Conservation (phyloP, 2,329 filamentous ascomycete species). For the Ophiocordyceps robertsii region DNA sequence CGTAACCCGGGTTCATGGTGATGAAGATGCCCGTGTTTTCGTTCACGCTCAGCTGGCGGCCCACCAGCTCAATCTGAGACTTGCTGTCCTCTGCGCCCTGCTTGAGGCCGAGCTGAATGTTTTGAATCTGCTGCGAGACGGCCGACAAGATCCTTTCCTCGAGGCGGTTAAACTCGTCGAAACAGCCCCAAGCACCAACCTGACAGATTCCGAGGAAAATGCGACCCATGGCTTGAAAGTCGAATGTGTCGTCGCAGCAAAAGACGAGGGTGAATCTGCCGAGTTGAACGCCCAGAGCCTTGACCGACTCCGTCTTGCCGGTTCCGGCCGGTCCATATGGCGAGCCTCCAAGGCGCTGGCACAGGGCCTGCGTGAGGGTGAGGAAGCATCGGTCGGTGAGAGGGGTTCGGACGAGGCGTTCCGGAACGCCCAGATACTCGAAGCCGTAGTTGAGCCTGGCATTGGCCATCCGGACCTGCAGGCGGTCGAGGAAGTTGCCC, state of each 20-base stretch:
- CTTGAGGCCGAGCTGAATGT: slow-evolving; percentile 92
- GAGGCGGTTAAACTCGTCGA: slow-evolving; percentile 98
- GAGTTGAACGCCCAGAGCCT: slow-evolving; percentile 89
- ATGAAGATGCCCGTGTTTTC: slow-evolving; percentile 97
- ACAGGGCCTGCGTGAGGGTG: slow-evolving; percentile 89
- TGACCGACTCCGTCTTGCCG: slow-evolving; percentile 98
- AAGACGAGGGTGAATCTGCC: slow-evolving; percentile 97
- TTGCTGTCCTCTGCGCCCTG: slow-evolving; percentile 71
- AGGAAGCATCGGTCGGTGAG: slow-evolving; percentile 97
- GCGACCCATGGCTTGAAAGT: slow-evolving; percentile 98
- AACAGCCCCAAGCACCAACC: slow-evolving; percentile 98
- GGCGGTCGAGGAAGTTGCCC: slow-evolving; percentile 67
- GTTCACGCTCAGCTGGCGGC: slow-evolving; percentile 80
- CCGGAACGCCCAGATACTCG: slow-evolving; percentile 92
- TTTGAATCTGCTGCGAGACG: slow-evolving; percentile 98
- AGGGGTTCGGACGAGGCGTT: slow-evolving; percentile 90
- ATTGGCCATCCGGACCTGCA: slow-evolving; percentile 94
- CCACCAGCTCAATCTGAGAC: slow-evolving; percentile 86
- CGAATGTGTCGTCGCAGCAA: slow-evolving; percentile 98
- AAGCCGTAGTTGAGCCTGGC: slow-evolving; percentile 92
- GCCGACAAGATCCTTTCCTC: slow-evolving; percentile 96
- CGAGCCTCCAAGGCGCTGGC: slow-evolving; percentile 88
- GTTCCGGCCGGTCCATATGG: slow-evolving; percentile 96
- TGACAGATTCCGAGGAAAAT: slow-evolving; percentile 99
- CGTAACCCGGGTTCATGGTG: slow-evolving; percentile 99